Base-by-base conservation (phyloP, 768 basidiomycete genomes). In the Macrolepiota dolichaula region DNA sequence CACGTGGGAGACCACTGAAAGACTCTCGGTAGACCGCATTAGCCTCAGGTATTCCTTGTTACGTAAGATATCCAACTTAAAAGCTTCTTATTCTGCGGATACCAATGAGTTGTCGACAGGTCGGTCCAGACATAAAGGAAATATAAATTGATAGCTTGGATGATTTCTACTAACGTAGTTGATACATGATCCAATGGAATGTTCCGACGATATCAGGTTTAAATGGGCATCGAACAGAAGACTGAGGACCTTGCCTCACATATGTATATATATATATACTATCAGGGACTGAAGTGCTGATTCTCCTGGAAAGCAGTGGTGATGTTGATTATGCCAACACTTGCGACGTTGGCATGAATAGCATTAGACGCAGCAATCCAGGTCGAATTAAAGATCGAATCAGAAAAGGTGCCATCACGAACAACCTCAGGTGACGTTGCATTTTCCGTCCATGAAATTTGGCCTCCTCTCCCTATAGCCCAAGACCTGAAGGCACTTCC, bases 361-460 rank as follows among this genome's bases (percentile, higher is more conserved):
- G 79, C 81, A 35, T 58, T 58, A 0, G 78, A 69, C n/a, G 77
- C 72, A 10, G 78, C 78, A 24, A 66, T 68, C 85, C 84, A 88
- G 15, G 84, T 81, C 24, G 65, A 51, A 55, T 81, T 81, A 66
- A 88, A 82, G 12, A 68, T 66, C 1, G 52, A 51, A 65, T 84
- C 76, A 15, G 71, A 73, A 53, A 81, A 71, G n/a, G 79, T 75
- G 24, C 65, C 70, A 69, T 88, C 86, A 17, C 73, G 74, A 47
- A 85, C 83, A 47, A 85, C 76, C 53, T 74, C 66, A 32, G 81
- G 73, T 17, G 85, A 81, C 17, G 78, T 74, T 7, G 83, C 74
- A 58, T 76, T 76, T 61, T 85, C 76, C 2, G 86, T 73, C 87
- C 87, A 88, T 24, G 74, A 66, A 37, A 86, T 72, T 19, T 70